Evolutionary conservation across 805 yeast species (phyloP), one percentile per base, ranked within the genome.

Genomic region (Lachancea meyersii): DNA sequence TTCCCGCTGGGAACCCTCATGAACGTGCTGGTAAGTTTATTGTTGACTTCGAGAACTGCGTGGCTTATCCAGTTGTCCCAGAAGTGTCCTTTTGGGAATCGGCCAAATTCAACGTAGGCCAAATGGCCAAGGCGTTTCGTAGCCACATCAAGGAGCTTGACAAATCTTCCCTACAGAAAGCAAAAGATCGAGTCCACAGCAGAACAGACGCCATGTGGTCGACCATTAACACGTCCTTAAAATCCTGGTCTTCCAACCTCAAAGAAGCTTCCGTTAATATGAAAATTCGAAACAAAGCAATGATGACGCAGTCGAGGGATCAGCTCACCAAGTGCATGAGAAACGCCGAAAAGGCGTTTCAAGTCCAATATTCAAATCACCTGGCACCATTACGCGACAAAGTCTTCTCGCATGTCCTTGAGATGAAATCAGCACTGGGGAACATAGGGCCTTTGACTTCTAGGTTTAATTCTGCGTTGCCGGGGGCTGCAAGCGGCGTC

Each of bases 21-120:
- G 30, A 21, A n/a, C 18, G 35, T 21, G 18, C 30, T 22, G 36
- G 41, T 19, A 42, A 42, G 34, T 42, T 10, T 14, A 33, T 31
- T 16, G 45, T 42, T 21, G 45, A 42, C 26, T 42, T 42, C 31
- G 45, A 42, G 37, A 42, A 37, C 16, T n/a, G 45, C 11, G 33
- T 37, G 24, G 45, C 45, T 10, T 31, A 36, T 20, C 45, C 45
- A 14, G 22, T 42, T 6, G 28, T 26, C n/a, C 31, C 41, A 5
- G 38, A 42, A 11, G 38, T 36, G 7, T 31, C 38, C 10, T 14
- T 24, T n/a, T 42, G 45, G 45, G 38, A 37, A 9, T 22, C 41
- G n/a, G 27, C 32, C 11, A 31, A 37, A 18, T 18, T 31, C 17
- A 14, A 19, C 14, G 7, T 37, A 5, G 17, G 13, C 16, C 22